These are phyloP conservation scores for Aspergillus biplanus DNA, from an alignment of 495 filamentous ascomycete genomes.

Conservation along the genomic window DNA sequence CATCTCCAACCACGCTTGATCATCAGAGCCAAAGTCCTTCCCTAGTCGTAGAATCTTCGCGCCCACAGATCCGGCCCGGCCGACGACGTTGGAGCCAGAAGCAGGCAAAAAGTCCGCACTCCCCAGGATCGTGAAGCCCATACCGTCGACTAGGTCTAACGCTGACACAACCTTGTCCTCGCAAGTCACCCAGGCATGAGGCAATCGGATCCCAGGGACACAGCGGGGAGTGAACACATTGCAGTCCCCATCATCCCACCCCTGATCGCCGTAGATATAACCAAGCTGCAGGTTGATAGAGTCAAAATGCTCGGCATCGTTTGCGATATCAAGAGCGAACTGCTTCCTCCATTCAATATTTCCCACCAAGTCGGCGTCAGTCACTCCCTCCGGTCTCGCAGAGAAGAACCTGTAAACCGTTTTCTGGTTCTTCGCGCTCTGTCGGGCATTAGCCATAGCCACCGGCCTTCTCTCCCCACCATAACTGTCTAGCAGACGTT, in stretches of 20 bases:
- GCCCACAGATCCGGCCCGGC: no score
- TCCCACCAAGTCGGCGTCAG: neutral
- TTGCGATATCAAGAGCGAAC: neutral
- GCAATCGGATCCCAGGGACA: neutral
- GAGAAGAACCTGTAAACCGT: neutral
- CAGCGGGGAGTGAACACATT: neutral
- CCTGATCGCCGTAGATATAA: neutral
- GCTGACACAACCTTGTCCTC: neutral
- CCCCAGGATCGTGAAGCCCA: neutral
- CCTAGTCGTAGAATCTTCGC: neutral
- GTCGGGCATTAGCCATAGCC: neutral
- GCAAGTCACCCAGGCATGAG: neutral
- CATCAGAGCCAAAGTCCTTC: neutral
- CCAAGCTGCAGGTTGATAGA: slow-evolving; percentile 3
- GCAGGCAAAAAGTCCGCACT: neutral
- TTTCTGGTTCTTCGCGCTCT: slow-evolving; percentile 9
- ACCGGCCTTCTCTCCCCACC: neutral
- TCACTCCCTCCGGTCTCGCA: neutral
- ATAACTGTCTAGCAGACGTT: neutral
- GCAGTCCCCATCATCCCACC: neutral
- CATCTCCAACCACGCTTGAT: neutral
- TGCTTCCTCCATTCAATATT: neutral
- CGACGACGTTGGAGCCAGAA: no score
- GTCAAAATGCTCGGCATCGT: neutral
- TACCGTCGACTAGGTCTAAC: neutral